Percentiles rank a stretch among this genome's conserved stretches.
These are phyloP conservation scores for Lonicera japonica DNA, from an alignment of 129 eudicot genomes.

Conservation along the genomic window DNA sequence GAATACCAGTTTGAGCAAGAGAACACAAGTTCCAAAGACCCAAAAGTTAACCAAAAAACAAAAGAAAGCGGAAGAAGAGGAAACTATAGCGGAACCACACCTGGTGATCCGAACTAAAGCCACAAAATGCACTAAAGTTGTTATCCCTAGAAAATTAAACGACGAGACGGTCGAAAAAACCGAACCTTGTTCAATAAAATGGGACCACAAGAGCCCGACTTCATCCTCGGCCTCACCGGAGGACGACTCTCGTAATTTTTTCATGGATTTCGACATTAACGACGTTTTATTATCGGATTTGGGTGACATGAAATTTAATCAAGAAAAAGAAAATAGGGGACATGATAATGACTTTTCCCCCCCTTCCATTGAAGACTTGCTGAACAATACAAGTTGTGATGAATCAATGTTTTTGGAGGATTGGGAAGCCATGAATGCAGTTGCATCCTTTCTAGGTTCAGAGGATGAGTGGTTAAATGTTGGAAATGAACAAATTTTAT, in stretches of 20 bases:
- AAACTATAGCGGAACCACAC: neutral
- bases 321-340: neutral
- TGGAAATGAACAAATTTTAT: too few relatives aligned
- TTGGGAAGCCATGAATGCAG: too few relatives aligned
- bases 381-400: too few relatives aligned
- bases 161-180: neutral
- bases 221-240: neutral
- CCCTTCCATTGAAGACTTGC: too few relatives aligned
- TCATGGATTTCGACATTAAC: neutral
- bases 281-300: neutral
- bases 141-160: neutral
- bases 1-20: slow-evolving; percentile 1
- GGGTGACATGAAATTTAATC: neutral
- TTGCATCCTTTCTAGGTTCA: too few relatives aligned
- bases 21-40: too few relatives aligned
- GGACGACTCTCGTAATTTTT: neutral
- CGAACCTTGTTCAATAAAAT: neutral
- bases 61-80: neutral
- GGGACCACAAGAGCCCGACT: neutral
- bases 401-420: too few relatives aligned
- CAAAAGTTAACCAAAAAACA: neutral
- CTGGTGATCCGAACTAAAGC: slow-evolving; percentile 1
- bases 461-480: too few relatives aligned
- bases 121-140: neutral
- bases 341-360: too few relatives aligned